Evolutionary conservation across 2,329 filamentous ascomycete species (phyloP).

Genomic region (Botryosphaeria dothidea): DNA sequence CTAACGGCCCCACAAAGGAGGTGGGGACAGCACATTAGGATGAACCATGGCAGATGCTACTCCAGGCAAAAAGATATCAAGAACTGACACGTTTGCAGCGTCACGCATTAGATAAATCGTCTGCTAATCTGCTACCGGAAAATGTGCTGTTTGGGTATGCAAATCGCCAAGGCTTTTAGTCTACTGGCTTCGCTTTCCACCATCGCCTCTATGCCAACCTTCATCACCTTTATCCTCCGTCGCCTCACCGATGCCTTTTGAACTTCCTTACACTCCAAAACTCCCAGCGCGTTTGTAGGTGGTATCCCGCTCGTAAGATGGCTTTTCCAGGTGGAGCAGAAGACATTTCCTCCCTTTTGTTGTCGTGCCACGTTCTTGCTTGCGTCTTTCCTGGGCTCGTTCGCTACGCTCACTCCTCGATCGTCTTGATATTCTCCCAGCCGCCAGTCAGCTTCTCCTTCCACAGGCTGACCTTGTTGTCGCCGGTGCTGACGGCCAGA

Average conservation of each 20-base stretch:
- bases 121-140: neutral
- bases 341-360: neutral
- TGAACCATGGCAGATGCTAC: no score
- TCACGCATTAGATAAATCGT: slow-evolving; percentile 3
- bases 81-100: neutral
- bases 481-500: slow-evolving; percentile 85
- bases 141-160: slow-evolving; percentile 9
- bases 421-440: slow-evolving; percentile 96
- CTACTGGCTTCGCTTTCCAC: neutral
- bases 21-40: no score
- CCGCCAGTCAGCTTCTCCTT: slow-evolving; percentile 97
- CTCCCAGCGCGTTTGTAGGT: neutral
- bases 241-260: neutral
- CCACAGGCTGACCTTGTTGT: slow-evolving; percentile 97
- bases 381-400: neutral
- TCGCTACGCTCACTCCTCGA: slow-evolving; percentile 68
- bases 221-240: neutral
- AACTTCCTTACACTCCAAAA: slow-evolving; percentile 1
- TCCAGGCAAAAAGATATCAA: neutral
- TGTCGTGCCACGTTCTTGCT: slow-evolving; percentile 3
- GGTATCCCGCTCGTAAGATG: neutral
- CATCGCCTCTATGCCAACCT: neutral
- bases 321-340: slow-evolving; percentile 1
- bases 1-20: no score
- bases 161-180: neutral